These are phyloP conservation scores for Chytriomyces confervae DNA, from an alignment of 192 early-diverging fungal genomes.

Conservation along the genomic window DNA sequence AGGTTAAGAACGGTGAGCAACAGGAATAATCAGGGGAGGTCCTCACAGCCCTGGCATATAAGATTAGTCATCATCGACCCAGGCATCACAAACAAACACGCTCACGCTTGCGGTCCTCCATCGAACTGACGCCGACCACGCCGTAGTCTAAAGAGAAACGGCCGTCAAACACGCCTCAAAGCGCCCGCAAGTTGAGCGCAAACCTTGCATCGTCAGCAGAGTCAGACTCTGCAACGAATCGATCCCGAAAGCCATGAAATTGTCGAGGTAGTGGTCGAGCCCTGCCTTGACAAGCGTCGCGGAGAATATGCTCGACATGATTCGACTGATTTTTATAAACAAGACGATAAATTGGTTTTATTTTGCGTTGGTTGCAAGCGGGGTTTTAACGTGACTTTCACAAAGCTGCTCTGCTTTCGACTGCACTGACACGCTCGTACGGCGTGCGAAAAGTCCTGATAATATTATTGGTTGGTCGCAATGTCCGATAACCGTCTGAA, in stretches of 20 bases:
- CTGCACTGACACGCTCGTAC: too few species aligned
- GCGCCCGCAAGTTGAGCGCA: conserved; percentile 20
- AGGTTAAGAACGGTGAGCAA: too few species aligned
- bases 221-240: conserved; percentile 63
- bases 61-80: too few species aligned
- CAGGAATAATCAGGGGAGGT: too few species aligned
- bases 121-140: conserved; percentile 57
- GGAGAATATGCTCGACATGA: conserved; percentile 18
- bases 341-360: too few species aligned
- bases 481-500: too few species aligned
- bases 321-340: not conserved
- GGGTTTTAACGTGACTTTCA: too few species aligned
- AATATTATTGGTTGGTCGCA: too few species aligned
- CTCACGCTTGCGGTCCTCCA: conserved; percentile 62
- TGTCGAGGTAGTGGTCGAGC: conserved; percentile 66
- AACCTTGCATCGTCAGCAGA: conserved; percentile 82
- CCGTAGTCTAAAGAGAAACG: conserved; percentile 48
- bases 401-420: too few species aligned
- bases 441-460: too few species aligned
- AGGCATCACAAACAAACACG: not conserved
- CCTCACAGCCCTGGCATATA: too few species aligned
- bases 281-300: conserved; percentile 65
- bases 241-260: conserved; percentile 57
- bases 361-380: too few species aligned
- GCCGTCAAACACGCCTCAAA: not conserved